These are phyloP conservation scores for Xylariaceae sp. DNA, from an alignment of 2,329 filamentous ascomycete genomes.

Conservation along the genomic window DNA sequence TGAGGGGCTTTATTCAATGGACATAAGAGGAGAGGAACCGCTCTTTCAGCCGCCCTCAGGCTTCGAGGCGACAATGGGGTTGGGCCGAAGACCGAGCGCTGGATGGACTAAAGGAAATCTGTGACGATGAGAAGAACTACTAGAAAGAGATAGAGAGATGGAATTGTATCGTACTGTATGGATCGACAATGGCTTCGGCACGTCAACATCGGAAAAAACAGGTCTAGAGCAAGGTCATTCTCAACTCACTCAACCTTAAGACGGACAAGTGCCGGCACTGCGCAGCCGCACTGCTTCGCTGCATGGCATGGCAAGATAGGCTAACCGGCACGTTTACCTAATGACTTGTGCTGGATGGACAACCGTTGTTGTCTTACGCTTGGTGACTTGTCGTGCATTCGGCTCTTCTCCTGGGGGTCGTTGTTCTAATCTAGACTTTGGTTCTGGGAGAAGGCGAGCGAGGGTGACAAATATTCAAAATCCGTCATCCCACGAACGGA, in stretches of 20 bases:
- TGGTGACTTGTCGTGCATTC: background rate
- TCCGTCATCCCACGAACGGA: no score
- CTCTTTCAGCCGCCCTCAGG: no score
- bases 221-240: background rate
- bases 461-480: no score
- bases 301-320: background rate
- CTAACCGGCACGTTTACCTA: background rate
- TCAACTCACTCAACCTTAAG: background rate
- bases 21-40: background rate
- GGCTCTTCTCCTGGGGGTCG: background rate
- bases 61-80: background rate
- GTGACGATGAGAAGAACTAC: background rate
- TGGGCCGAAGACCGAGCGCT: background rate
- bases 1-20: background rate
- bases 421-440: no score
- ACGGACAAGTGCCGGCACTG: background rate
- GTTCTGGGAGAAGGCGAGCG: no score
- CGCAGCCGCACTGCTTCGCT: background rate
- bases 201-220: background rate
- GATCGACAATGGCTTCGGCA: no score
- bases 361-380: background rate
- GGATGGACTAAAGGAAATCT: background rate
- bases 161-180: background rate
- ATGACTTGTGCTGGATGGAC: background rate
- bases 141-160: background rate